Conservation (phyloP, 257 asterid species). For the Fraxinus quadrangulata region DNA sequence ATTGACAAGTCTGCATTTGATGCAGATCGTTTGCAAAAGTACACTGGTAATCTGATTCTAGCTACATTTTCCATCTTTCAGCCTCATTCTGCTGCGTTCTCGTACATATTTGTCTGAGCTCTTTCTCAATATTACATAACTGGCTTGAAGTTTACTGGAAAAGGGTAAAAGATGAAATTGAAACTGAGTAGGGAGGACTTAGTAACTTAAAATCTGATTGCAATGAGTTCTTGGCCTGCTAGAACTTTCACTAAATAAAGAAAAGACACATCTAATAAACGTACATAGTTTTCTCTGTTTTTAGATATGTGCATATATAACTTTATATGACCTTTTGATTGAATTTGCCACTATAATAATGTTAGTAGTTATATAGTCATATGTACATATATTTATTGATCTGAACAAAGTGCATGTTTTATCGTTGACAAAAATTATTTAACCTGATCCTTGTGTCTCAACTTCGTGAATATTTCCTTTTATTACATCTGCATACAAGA, state of each 20-base stretch:
- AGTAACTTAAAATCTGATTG: neutral
- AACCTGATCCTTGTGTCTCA: neutral
- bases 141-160: neutral
- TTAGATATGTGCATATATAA: neutral
- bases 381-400: neutral
- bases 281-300: neutral
- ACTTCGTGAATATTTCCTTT: neutral
- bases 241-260: neutral
- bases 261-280: neutral
- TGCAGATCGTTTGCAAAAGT: slow-evolving; percentile 87
- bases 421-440: neutral
- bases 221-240: neutral
- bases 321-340: neutral
- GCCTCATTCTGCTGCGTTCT: neutral
- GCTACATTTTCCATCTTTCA: neutral
- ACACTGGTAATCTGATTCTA: slow-evolving; percentile 56
- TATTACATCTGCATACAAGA: slow-evolving; percentile 7
- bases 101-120: neutral
- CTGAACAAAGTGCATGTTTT: neutral
- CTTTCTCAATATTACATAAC: slow-evolving; percentile 1
- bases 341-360: neutral
- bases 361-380: neutral
- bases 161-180: neutral
- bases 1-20: slow-evolving; percentile 82
- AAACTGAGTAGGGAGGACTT: neutral